A percentile compares a stretch with the other conserved stretches of the same genome.
These are phyloP conservation scores for Inonotus obliquus DNA, from an alignment of 1,284 basidiomycete genomes.

Conservation along the genomic window DNA sequence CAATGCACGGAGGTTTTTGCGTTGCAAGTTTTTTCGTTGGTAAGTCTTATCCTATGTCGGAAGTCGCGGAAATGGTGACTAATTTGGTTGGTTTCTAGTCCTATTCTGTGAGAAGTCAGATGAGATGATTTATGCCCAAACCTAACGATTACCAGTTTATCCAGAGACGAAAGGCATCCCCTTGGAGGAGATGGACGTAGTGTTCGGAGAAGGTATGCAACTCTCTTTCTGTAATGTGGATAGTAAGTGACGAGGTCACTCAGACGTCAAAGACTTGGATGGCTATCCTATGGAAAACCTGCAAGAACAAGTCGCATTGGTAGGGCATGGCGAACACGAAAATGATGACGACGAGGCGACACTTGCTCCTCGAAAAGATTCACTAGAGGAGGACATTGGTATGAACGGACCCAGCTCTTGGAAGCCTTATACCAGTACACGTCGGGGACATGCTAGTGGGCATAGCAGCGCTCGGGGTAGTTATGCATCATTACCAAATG, in stretches of 20 bases:
- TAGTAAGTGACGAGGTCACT: not conserved
- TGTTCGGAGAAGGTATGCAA: constrained; percentile 72
- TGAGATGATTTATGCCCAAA: constrained; percentile 1
- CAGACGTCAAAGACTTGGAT: constrained; percentile 5
- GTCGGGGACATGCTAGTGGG: constrained; percentile 3
- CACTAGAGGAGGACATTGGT: constrained; percentile 1
- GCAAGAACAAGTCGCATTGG: constrained; percentile 15
- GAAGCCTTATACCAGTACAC: not conserved
- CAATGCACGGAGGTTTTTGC: constrained; percentile 96
- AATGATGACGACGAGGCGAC: constrained; percentile 15
- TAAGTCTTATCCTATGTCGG: constrained; percentile 43
- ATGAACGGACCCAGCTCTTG: not conserved
- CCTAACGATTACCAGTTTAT: constrained; percentile 50
- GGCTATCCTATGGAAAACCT: constrained; percentile 12
- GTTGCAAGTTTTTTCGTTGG: constrained; percentile 81
- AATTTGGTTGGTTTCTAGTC: constrained; percentile 1
- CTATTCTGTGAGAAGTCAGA: constrained; percentile 6
- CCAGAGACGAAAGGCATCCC: constrained; percentile 79
- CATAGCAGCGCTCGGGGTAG: constrained; percentile 5
- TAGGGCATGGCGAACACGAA: constrained; percentile 14
- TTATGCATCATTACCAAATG: constrained; percentile 9
- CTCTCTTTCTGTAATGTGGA: not conserved
- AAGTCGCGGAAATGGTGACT: not conserved
- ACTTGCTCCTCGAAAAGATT: constrained; percentile 10
- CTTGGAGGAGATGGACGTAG: constrained; percentile 78